phyloP scores from a whole-genome alignment of 164 flowering plant genomes.

The Paratinospora sagittata region DNA sequence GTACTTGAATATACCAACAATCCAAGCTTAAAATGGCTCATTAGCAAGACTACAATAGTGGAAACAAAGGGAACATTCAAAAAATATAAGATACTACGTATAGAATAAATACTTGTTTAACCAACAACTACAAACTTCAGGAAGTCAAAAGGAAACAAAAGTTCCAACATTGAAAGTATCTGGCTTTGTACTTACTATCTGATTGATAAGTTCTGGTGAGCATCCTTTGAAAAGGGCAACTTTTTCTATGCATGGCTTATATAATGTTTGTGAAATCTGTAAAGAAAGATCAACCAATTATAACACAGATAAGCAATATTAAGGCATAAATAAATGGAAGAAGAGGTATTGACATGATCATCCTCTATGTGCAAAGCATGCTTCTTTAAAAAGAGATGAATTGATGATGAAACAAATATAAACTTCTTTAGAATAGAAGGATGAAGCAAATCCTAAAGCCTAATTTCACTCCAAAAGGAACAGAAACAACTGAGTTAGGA shows the following conservation, averaged over 20 bases:
- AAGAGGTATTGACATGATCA: background rate
- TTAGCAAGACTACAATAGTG: no score
- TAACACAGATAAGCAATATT: background rate
- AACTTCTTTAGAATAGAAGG: background rate
- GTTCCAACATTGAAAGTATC: no score
- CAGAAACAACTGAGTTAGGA: no score
- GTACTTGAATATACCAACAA: no score
- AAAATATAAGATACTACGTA: no score
- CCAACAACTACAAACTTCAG: no score
- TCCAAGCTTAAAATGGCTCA: no score
- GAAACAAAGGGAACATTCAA: no score
- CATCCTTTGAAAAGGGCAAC: slow-evolving; percentile 76
- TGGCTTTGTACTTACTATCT: slow-evolving; percentile 56
- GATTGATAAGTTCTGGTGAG: slow-evolving; percentile 69
- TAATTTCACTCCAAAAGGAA: no score
- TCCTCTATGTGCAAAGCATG: background rate
- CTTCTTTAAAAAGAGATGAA: background rate
- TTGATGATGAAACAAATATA: background rate
- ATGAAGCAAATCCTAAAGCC: background rate
- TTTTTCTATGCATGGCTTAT: slow-evolving; percentile 47
- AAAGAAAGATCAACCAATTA: slow-evolving; percentile 14
- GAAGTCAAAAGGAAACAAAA: no score
- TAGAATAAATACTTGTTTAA: no score
- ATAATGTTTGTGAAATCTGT: slow-evolving; percentile 81
- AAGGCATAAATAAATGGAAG: background rate